Evolutionary conservation across 768 basidiomycete species (phyloP).

Genomic region (Phylloporus arenicola): DNA sequence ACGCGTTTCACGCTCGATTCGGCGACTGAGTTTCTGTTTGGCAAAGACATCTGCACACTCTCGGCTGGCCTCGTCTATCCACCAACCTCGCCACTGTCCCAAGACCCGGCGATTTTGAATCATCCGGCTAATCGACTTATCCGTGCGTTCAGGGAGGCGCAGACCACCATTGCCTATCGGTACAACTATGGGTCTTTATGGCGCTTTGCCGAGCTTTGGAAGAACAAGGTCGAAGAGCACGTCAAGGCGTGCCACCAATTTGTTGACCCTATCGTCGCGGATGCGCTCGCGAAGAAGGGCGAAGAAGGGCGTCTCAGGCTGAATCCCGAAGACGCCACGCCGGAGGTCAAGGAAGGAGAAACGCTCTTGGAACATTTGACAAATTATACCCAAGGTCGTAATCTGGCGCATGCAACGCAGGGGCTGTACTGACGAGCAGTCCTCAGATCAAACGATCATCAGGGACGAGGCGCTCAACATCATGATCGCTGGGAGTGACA

Average conservation of each 20-base stretch:
- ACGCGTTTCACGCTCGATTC: conserved; percentile 52
- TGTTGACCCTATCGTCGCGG: conserved; percentile 43
- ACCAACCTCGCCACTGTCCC: conserved; percentile 17
- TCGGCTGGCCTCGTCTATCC: conserved; percentile 36
- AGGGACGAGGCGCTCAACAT: conserved; percentile 26
- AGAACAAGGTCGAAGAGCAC: conserved; percentile 34
- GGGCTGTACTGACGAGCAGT: not conserved
- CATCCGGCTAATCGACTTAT: conserved; percentile 35
- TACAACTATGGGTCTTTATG: conserved; percentile 36
- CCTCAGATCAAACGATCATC: conserved; percentile 19
- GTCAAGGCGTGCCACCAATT: conserved; percentile 41
- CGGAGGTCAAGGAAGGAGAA: conserved; percentile 35
- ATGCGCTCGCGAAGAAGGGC: conserved; percentile 36
- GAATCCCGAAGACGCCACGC: conserved; percentile 11
- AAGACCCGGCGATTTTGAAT: conserved; percentile 19
- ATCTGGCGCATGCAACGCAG: not conserved
- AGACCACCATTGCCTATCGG: conserved; percentile 29
- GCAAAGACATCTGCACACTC: conserved; percentile 34
- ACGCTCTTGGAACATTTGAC: conserved; percentile 50
- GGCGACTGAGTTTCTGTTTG: conserved; percentile 53
- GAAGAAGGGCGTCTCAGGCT: conserved; percentile 8
- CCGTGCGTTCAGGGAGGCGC: conserved; percentile 36
- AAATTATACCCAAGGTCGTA: conserved; percentile 47
- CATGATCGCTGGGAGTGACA: conserved; percentile 38
- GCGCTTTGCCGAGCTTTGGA: conserved; percentile 42